Percentiles rank a stretch among this genome's conserved stretches.
Conservation (phyloP, 176 grass and related monocot species). For the Hordeum vulgare region DNA sequence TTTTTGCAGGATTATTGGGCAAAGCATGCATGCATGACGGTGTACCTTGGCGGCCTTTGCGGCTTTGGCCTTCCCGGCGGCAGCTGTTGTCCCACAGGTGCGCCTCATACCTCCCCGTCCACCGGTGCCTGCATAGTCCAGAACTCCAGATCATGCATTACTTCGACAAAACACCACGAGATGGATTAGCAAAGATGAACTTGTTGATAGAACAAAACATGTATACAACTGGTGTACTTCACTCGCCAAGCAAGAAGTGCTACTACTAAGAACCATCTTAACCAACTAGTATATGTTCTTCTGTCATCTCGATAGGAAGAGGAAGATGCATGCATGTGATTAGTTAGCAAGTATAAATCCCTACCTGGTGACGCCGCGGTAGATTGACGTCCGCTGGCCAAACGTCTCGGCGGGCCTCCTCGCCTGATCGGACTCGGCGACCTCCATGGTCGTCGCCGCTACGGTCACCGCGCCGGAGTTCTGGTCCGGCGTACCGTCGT, state of each 20-base stretch:
- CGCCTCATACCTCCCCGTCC: slow-evolving; percentile 97
- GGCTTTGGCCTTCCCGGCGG: slow-evolving; percentile 93
- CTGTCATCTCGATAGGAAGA: not conserved
- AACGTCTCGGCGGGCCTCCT: slow-evolving; percentile 53
- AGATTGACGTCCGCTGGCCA: slow-evolving; percentile 87
- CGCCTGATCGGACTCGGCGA: slow-evolving; percentile 36
- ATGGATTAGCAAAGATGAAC: not conserved
- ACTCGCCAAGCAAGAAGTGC: too few relatives aligned
- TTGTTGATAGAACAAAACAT: too few relatives aligned
- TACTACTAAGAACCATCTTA: too few relatives aligned
- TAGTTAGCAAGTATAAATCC: too few relatives aligned
- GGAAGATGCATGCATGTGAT: not conserved
- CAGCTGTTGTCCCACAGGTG: slow-evolving; percentile 99
- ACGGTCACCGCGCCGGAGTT: slow-evolving; percentile 30
- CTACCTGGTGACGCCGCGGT: slow-evolving; percentile 91
- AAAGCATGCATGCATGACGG: not conserved
- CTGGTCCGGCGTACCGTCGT: not conserved
- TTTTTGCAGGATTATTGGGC: slow-evolving; percentile 24
- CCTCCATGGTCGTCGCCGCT: slow-evolving; percentile 19
- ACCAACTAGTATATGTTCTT: not conserved
- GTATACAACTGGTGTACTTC: too few relatives aligned
- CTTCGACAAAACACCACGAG: not conserved
- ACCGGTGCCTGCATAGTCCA: slow-evolving; percentile 48
- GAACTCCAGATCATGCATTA: not conserved
- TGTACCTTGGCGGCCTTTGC: slow-evolving; percentile 95